Evolutionary conservation across 495 filamentous ascomycete genomes (phyloP).

Genomic region (Emericellopsis terricola): DNA sequence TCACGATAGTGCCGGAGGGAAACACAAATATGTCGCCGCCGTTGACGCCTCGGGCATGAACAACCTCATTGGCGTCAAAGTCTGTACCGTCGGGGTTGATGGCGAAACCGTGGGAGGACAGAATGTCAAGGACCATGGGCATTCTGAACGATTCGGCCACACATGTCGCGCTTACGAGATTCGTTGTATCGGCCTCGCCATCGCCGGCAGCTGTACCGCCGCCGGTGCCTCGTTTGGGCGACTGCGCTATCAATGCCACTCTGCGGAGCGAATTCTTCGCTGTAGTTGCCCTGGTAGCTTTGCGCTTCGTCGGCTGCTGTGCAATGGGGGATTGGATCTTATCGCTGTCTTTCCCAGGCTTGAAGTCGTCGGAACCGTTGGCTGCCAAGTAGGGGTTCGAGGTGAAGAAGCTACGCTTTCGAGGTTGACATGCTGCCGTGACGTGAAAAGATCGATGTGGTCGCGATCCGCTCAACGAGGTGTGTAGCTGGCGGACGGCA

Average conservation of each 20-base stretch:
- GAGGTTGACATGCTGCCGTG: slow-evolving; percentile 10
- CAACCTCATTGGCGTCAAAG: slow-evolving; percentile 41
- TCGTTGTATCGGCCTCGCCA: slow-evolving; percentile 11
- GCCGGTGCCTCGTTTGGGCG: slow-evolving; percentile 10
- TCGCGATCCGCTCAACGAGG: not conserved
- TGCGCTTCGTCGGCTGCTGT: slow-evolving; percentile 17
- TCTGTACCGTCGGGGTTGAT: slow-evolving; percentile 39
- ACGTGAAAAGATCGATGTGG: slow-evolving; percentile 13
- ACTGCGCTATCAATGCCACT: slow-evolving; percentile 22
- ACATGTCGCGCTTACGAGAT: slow-evolving; percentile 65
- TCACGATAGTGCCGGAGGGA: slow-evolving; percentile 85
- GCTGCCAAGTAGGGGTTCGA: slow-evolving; percentile 18
- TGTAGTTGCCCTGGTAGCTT: slow-evolving; percentile 14
- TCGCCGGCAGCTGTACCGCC: not conserved
- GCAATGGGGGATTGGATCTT: slow-evolving; percentile 4
- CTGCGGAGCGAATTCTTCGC: slow-evolving; percentile 26
- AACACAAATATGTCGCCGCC: slow-evolving; percentile 89
- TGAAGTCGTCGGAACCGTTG: slow-evolving; percentile 7
- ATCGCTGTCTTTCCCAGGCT: not conserved
- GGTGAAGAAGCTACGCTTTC: slow-evolving; percentile 21
- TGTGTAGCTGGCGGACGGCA: not conserved
- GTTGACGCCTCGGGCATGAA: slow-evolving; percentile 34
- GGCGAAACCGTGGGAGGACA: slow-evolving; percentile 53
- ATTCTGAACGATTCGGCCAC: slow-evolving; percentile 79
- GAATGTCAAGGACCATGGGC: slow-evolving; percentile 45